Evolutionary conservation across 306 rosid species (phyloP).

Genomic region (Astragalus glycyphyllos): DNA sequence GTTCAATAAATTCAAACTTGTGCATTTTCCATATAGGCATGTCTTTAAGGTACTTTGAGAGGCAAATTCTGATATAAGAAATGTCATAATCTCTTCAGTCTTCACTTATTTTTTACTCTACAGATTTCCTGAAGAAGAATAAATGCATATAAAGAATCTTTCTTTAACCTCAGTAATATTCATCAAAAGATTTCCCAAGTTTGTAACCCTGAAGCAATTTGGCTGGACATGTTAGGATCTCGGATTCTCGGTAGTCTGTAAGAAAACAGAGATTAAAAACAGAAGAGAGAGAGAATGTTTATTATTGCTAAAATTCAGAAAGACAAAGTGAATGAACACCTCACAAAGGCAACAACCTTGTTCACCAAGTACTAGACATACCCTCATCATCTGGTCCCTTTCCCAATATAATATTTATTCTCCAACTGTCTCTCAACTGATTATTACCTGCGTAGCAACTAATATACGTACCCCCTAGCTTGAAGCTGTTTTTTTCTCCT

Average conservation of each 20-base stretch:
- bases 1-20: conserved; percentile 19
- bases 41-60: conserved; percentile 8
- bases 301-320: conserved; percentile 15
- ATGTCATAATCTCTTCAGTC: conserved; percentile 16
- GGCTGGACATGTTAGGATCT: conserved; percentile 12
- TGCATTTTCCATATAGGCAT: conserved; percentile 7
- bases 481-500: background rate
- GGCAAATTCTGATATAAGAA: conserved; percentile 8
- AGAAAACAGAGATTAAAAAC: background rate
- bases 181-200: conserved; percentile 16
- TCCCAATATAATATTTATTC: background rate
- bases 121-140: conserved; percentile 19
- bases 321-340: background rate
- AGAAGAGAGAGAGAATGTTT: background rate
- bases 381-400: conserved; percentile 13
- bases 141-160: background rate
- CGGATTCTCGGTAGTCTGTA: background rate
- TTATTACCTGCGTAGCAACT: background rate
- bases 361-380: background rate
- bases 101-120: conserved; percentile 18
- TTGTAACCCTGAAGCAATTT: conserved; percentile 30
- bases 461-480: background rate
- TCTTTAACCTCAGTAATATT: background rate
- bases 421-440: background rate
- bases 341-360: background rate